Base-by-base conservation (phyloP, 208 protist species). In the Trypanosoma rangeli region DNA sequence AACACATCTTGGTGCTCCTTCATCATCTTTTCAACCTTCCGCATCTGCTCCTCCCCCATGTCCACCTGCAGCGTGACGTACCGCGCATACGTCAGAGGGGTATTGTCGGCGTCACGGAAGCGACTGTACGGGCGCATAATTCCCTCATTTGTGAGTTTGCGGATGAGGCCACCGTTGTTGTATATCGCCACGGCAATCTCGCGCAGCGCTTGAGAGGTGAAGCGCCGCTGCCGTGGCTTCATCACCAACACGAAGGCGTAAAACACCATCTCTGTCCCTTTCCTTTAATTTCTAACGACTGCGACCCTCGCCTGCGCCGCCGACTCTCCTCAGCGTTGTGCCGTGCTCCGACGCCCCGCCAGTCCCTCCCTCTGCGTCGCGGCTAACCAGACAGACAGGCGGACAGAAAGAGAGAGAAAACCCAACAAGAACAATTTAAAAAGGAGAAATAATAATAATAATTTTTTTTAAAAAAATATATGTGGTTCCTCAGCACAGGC, bases 11-110 rank as follows among this genome's bases (percentile, higher is more conserved):
- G 75, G 65, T 96, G 91, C 62, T 94, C 88, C 42, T 85, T 77
- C 20, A 96, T 81, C 28, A 84, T 79, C 59, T 92, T 93, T 67
- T 90, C 84, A 35, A 93, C 79, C 58, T 88, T 89, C 37, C 56
- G 73, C 83, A 90, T 91, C 69, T 92, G 66, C 58, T 94, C 86
- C 80, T 96, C 87, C 3, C 85, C 85, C 71, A 96, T 77, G 72
- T 96, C 91, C 7, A 96, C 59, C 68, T 96, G 87, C 35, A 96
- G 52, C 39, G 75, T 92, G 18, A 96, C 52, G 78, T 96, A 96
- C 28, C 91, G 88, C 18, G 89, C 87, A 67, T 94, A 94, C 15
- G 86, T 86, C 54, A 92, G 76, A 22, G 82, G 76, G 24, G 80
- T 87, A 78, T 90, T 88, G 67, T 94, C 85, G 26, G 83, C 76